Evolutionary conservation across 2,329 filamentous ascomycete species (phyloP), one percentile per base, ranked within the genome.

Genomic region (Aphanoascus verrucosus): DNA sequence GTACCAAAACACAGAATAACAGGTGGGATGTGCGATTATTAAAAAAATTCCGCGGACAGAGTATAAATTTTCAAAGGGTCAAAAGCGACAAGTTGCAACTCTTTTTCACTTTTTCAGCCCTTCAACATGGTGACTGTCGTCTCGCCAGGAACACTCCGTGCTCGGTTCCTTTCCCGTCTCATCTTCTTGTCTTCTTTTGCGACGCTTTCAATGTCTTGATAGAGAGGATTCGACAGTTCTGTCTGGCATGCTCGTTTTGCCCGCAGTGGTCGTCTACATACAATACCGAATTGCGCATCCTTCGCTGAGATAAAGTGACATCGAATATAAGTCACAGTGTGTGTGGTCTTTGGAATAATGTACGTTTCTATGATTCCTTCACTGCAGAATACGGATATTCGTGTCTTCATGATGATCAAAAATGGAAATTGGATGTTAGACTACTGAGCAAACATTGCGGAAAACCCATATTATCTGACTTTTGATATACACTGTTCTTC

Each of bases 391-490:
- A 7, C 8, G 6, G 38, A 9, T 12, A 7, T 14, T 34, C 48
- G n/a, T 43, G 17, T 34, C 34, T 31, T 67, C 67, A 72, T 72
- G 71, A 73, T 59, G 57, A 59, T 52, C 54, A 56, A 43, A 54
- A 52, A 52, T 53, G 52, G 54, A 41, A 32, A 23, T 54, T 70
- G 72, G 71, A 73, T 74, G 71, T 73, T 73, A 74, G 71, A 73
- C 71, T 74, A 69, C 70, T 67, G 68, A 73, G 66, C 59, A 63
- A 61, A 65, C 58, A 53, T 69, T 72, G 69, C 64, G 68, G 69
- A 72, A 61, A 72, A 64, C 41, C 49, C 54, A 49, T 50, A 54
- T 49, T 9, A 47, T 52, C 32, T 52, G 65, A 67, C 44, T 52
- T 20, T 49, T 35, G 9, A 20, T 3, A 28, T 5, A 38, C 14